Evolutionary conservation across 345 rosid genomes (phyloP).

Genomic region (Salix udensis): DNA sequence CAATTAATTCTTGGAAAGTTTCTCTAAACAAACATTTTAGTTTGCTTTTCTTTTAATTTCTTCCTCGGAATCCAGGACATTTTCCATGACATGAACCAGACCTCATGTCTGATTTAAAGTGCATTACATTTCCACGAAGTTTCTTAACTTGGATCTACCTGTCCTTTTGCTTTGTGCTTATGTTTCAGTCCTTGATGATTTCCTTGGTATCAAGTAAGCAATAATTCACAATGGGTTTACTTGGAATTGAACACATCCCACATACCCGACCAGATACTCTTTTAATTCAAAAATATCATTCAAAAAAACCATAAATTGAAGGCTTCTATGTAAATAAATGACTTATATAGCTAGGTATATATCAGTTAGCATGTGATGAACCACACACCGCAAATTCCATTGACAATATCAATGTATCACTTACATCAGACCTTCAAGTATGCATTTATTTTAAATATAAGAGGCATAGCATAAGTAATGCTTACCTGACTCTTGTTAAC

Average conservation of each 20-base stretch:
- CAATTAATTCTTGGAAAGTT: not conserved
- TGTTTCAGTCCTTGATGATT: not conserved
- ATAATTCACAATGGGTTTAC: not conserved
- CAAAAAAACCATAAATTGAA: not conserved
- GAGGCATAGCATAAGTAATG: not conserved
- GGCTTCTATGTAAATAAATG: not conserved
- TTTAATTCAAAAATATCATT: not conserved
- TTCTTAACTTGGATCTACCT: not conserved
- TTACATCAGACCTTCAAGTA: not conserved
- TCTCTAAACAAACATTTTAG: not conserved
- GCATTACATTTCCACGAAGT: not conserved
- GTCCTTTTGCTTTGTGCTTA: not conserved
- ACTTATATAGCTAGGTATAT: not conserved
- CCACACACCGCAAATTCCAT: not conserved
- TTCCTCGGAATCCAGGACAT: not conserved
- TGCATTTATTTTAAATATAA: not conserved
- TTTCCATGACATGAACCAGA: not conserved
- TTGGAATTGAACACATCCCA: not conserved
- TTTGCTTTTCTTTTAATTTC: not conserved
- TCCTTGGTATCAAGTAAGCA: not conserved
- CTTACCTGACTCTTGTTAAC: slow-evolving; percentile 73
- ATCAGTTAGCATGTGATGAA: not conserved
- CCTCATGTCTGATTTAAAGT: not conserved
- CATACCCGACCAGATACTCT: not conserved
- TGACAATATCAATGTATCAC: not conserved